These are phyloP conservation scores for Globisporangium middletonii DNA, from an alignment of 352 stramenopile species.

Conservation along the genomic window DNA sequence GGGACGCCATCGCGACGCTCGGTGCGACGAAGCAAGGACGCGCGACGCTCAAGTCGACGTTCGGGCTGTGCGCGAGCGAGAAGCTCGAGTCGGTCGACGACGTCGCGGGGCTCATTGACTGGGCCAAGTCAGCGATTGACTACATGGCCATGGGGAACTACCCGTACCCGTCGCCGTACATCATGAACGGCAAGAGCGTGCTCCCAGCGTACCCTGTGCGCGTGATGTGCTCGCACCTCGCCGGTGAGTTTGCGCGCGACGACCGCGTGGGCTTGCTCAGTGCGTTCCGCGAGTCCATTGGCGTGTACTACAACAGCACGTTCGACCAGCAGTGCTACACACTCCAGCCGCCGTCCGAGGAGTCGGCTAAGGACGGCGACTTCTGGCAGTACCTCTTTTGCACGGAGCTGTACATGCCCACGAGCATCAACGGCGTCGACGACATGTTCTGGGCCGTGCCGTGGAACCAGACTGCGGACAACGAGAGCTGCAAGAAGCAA, in stretches of 20 bases:
- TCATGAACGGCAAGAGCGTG: slow-evolving; percentile 82
- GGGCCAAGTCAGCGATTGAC: slow-evolving; percentile 79
- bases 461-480: slow-evolving; percentile 59
- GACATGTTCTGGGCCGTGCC: slow-evolving; percentile 87
- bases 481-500: slow-evolving; percentile 47
- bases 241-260: slow-evolving; percentile 26
- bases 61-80: slow-evolving; percentile 50
- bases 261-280: slow-evolving; percentile 36
- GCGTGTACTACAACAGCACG: slow-evolving; percentile 81
- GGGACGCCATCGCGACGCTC: slow-evolving; percentile 48
- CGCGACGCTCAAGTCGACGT: slow-evolving; percentile 23
- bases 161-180: slow-evolving; percentile 94
- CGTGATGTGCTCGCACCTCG: slow-evolving; percentile 72
- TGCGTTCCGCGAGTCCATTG: slow-evolving; percentile 46
- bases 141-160: slow-evolving; percentile 96
- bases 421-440: slow-evolving; percentile 47
- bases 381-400: slow-evolving; percentile 83
- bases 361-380: slow-evolving; percentile 42
- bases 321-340: slow-evolving; percentile 46
- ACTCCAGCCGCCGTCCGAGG: slow-evolving; percentile 41
- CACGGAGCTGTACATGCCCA: slow-evolving; percentile 70
- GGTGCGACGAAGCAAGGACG: slow-evolving; percentile 40
- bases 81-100: slow-evolving; percentile 39
- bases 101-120: slow-evolving; percentile 50
- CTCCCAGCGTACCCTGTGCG: slow-evolving; percentile 89